Evolutionary conservation across 2,329 filamentous ascomycete genomes (phyloP).

Genomic region (Chrysoporthe austroafricana): DNA sequence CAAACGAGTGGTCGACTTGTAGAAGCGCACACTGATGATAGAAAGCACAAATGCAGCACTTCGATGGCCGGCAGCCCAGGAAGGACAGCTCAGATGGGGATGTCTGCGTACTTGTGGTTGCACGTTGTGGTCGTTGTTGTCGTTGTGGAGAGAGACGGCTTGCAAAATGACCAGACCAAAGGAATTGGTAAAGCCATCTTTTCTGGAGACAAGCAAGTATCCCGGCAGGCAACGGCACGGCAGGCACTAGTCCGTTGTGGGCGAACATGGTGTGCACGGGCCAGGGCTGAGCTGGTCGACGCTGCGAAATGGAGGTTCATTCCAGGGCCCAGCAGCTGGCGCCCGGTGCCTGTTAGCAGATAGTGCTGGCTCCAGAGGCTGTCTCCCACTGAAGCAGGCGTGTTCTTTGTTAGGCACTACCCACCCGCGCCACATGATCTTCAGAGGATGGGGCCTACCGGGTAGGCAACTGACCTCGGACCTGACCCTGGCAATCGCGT

Average conservation of each 20-base stretch:
- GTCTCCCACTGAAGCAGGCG: not conserved
- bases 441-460: not conserved
- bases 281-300: no score
- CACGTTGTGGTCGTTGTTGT: not conserved
- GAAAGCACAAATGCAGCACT: not conserved
- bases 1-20: not conserved
- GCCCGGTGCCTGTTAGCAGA: not conserved
- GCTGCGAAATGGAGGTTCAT: not conserved
- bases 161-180: not conserved
- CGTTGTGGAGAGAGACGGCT: not conserved
- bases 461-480: not conserved
- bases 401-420: not conserved
- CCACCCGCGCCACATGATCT: not conserved
- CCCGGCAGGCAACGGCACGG: not conserved
- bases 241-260: not conserved
- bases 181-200: not conserved
- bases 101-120: not conserved
- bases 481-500: slow-evolving; percentile 12
- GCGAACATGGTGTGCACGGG: not conserved
- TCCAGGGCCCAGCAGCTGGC: not conserved
- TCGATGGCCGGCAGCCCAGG: not conserved
- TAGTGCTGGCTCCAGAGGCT: not conserved
- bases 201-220: not conserved
- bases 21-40: not conserved
- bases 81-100: not conserved